Evolutionary conservation across 208 protist species (phyloP).

Genomic region (Naegleria lovaniensis): DNA sequence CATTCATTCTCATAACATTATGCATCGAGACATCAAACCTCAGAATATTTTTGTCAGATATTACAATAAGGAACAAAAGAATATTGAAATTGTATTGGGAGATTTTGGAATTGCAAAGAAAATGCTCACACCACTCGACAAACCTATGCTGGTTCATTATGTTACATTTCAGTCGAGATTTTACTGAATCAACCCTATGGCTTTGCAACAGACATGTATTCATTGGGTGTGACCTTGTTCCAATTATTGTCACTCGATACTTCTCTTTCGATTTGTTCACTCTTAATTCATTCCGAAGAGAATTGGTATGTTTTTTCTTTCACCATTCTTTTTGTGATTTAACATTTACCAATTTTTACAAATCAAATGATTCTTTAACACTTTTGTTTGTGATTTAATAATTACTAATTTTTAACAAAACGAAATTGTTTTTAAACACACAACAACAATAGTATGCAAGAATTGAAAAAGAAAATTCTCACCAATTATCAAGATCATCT

Average conservation of each 20-base stretch:
- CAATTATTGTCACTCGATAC: neutral
- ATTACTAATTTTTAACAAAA: too few species aligned
- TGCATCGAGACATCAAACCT: conserved; percentile 39
- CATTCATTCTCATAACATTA: conserved; percentile 5
- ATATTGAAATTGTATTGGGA: neutral
- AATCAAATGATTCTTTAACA: too few species aligned
- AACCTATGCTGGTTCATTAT: neutral
- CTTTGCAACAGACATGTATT: neutral
- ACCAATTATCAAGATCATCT: neutral
- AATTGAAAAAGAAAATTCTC: neutral
- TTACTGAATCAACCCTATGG: neutral
- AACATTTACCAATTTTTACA: too few species aligned
- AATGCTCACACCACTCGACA: neutral
- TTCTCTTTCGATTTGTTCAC: neutral
- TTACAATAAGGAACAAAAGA: neutral
- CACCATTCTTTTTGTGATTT: neutral
- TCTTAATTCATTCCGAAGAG: neutral
- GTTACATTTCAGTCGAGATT: neutral
- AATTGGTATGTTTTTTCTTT: neutral
- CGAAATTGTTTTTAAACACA: too few species aligned
- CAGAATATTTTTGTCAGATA: conserved; percentile 34
- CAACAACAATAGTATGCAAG: too few species aligned
- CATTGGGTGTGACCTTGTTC: neutral
- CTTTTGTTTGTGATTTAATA: too few species aligned
- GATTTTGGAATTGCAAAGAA: neutral